Conservation (phyloP, 2,329 filamentous ascomycete genomes). For the Fragosphaeria purpurea region DNA sequence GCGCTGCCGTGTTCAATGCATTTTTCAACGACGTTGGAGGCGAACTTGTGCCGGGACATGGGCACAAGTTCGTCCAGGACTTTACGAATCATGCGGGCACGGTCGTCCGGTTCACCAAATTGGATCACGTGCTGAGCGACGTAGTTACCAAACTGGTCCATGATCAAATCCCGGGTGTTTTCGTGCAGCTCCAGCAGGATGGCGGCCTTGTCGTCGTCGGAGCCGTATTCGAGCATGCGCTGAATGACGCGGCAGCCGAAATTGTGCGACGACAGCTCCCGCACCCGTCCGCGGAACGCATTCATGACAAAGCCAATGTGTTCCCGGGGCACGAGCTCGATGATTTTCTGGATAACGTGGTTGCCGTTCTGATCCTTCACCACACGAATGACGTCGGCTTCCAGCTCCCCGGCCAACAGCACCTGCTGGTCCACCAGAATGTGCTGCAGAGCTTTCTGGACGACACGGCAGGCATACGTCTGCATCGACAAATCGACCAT, state of each 20-base stretch:
- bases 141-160: constrained; percentile 90
- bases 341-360: constrained; percentile 91
- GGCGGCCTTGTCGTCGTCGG: constrained; percentile 56
- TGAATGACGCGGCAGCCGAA: constrained; percentile 93
- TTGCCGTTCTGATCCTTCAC: constrained; percentile 88
- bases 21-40: constrained; percentile 94
- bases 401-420: constrained; percentile 53
- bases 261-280: constrained; percentile 62
- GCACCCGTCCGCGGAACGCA: constrained; percentile 66
- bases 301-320: constrained; percentile 80
- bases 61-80: constrained; percentile 62
- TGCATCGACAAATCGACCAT: constrained; percentile 71
- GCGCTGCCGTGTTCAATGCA: constrained; percentile 65
- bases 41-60: constrained; percentile 90
- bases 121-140: constrained; percentile 87
- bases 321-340: constrained; percentile 66
- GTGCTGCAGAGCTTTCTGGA: constrained; percentile 92
- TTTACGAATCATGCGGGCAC: constrained; percentile 59
- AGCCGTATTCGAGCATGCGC: constrained; percentile 76
- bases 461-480: constrained; percentile 90
- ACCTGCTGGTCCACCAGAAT: constrained; percentile 80
- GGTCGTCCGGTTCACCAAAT: constrained; percentile 64
- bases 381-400: constrained; percentile 63
- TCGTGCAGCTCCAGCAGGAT: constrained; percentile 73
- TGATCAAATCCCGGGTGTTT: constrained; percentile 61